phyloP scores from a whole-genome alignment of 1,139 yeast genomes.

The Yamadazyma jaroonii region DNA sequence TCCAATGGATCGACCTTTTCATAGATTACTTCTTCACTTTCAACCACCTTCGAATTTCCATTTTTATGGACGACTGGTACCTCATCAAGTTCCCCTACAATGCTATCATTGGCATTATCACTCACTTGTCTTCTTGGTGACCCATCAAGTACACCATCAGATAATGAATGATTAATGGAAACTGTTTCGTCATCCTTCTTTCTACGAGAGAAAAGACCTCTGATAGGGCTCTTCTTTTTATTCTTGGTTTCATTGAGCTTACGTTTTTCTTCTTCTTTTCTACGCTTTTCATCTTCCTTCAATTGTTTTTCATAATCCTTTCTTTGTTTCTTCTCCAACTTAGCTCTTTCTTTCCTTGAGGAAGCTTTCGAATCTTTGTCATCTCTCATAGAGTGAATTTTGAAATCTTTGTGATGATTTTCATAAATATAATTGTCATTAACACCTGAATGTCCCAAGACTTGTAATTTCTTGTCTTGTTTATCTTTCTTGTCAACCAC shows the following conservation, averaged over 20 bases:
- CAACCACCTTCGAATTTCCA: too few species aligned
- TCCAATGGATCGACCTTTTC: neutral
- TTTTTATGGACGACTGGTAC: too few species aligned
- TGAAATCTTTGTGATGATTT: conserved; percentile 39
- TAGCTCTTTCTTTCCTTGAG: conserved; percentile 30
- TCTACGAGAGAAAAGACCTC: conserved; percentile 14
- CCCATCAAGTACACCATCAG: conserved; percentile 3
- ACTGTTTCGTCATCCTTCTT: conserved; percentile 10
- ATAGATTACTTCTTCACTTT: too few species aligned
- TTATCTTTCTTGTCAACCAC: conserved; percentile 12
- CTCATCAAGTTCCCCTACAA: neutral
- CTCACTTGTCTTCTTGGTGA: neutral
- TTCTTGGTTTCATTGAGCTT: conserved; percentile 10
- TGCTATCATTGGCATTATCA: neutral
- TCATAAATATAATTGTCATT: conserved; percentile 30
- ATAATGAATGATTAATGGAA: neutral
- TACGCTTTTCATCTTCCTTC: conserved; percentile 16
- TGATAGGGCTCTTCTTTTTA: conserved; percentile 13
- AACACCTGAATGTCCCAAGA: conserved; percentile 24
- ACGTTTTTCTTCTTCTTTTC: conserved; percentile 13
- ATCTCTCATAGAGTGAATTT: conserved; percentile 36
- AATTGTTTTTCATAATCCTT: conserved; percentile 17
- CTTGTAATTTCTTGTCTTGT: conserved; percentile 14
- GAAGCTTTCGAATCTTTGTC: conserved; percentile 11
- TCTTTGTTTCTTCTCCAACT: conserved; percentile 28